phyloP scores from a whole-genome alignment of 2,329 filamentous ascomycete species.

The Periconia digitata region DNA sequence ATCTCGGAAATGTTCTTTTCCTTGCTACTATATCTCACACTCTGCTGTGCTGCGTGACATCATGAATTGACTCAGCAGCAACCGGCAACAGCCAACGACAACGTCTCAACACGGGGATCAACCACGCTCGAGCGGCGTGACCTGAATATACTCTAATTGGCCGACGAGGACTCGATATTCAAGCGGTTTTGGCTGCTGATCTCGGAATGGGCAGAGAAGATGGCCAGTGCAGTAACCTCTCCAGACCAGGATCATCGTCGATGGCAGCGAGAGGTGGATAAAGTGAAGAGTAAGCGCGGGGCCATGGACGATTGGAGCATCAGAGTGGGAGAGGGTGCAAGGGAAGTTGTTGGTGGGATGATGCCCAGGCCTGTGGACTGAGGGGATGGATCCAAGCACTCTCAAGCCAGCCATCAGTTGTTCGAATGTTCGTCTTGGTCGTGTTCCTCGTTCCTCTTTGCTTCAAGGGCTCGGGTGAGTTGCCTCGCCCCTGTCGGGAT shows the following conservation, averaged over 20 bases:
- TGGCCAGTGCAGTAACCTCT: background rate
- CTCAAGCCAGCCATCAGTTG: too few relatives aligned
- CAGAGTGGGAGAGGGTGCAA: background rate
- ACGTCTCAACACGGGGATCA: background rate
- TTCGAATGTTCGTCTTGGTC: too few relatives aligned
- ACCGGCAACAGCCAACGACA: too few relatives aligned
- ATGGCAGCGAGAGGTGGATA: background rate
- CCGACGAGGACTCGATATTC: background rate
- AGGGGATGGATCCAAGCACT: too few relatives aligned
- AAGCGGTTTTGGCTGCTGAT: background rate
- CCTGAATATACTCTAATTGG: conserved; percentile 1
- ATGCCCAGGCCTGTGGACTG: background rate
- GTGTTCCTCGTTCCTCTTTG: too few relatives aligned
- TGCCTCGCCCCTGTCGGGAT: background rate
- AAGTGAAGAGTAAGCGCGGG: background rate
- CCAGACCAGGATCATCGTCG: background rate
- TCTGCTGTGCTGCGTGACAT: too few relatives aligned
- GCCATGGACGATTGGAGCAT: background rate
- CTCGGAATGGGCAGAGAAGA: background rate
- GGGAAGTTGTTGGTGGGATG: too few relatives aligned
- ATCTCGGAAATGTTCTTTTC: too few relatives aligned
- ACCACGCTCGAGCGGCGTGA: background rate
- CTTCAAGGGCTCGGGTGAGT: background rate
- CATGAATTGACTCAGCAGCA: too few relatives aligned
- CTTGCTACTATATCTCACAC: too few relatives aligned